Conservation (phyloP, 2,329 filamentous ascomycete genomes). For the Decorospora gaudefroyi region DNA sequence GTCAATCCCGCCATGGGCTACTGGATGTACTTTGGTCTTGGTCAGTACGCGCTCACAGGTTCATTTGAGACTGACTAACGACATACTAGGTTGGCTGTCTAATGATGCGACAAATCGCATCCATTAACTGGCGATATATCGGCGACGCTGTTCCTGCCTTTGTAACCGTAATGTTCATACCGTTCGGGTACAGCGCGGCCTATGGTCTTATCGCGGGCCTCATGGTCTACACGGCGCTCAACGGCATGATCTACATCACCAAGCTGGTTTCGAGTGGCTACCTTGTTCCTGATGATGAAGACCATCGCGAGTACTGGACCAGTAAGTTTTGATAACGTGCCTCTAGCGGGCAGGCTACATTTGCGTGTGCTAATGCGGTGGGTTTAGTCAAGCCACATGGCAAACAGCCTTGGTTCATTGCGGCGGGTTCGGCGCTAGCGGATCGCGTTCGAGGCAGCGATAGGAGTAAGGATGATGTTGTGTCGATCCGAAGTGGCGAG, state of each 20-base stretch:
- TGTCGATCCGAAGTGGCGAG: slow-evolving; percentile 33
- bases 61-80: slow-evolving; percentile 20
- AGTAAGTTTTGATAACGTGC: slow-evolving; percentile 56
- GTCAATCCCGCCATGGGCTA: slow-evolving; percentile 87
- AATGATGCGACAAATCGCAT: slow-evolving; percentile 73
- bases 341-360: not conserved
- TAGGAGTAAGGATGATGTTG: slow-evolving; percentile 20
- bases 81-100: slow-evolving; percentile 63
- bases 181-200: slow-evolving; percentile 86
- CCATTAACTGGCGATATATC: slow-evolving; percentile 87
- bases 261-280: slow-evolving; percentile 68
- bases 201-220: slow-evolving; percentile 84
- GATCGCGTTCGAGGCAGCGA: slow-evolving; percentile 24
- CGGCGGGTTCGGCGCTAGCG: slow-evolving; percentile 31
- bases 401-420: slow-evolving; percentile 43
- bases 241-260: slow-evolving; percentile 70
- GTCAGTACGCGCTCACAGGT: slow-evolving; percentile 52
- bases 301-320: slow-evolving; percentile 78
- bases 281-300: slow-evolving; percentile 74
- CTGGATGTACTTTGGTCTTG: slow-evolving; percentile 79
- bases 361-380: too few relatives aligned
- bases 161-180: slow-evolving; percentile 81
- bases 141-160: slow-evolving; percentile 85
- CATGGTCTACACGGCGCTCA: slow-evolving; percentile 74
- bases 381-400: slow-evolving; percentile 43